A percentile compares a stretch with the other conserved stretches of the same genome.
Conservation (phyloP, 768 basidiomycete species). For the Pulveroboletus ravenelii region DNA sequence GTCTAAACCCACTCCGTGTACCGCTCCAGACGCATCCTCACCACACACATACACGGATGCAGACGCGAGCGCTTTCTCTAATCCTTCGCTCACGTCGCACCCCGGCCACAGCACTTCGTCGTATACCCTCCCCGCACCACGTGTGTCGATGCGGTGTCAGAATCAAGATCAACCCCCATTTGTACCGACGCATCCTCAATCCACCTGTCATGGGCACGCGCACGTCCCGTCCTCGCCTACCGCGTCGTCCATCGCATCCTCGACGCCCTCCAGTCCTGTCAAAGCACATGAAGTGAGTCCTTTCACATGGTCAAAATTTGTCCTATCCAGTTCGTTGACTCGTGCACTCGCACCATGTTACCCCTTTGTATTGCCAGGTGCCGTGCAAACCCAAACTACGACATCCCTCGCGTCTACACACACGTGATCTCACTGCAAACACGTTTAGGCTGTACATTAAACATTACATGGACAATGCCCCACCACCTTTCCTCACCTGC, state of each 20-base stretch:
- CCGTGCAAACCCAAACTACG: slow-evolving; percentile 47
- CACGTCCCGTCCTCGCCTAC: slow-evolving; percentile 20
- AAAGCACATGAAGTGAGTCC: slow-evolving; percentile 12
- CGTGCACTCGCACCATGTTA: neutral
- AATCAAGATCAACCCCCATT: slow-evolving; percentile 1
- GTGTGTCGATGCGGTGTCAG: slow-evolving; percentile 8
- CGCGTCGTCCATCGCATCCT: slow-evolving; percentile 22
- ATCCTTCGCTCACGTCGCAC: slow-evolving; percentile 3
- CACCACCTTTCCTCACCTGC: neutral
- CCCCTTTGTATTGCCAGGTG: neutral
- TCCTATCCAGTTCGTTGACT: neutral
- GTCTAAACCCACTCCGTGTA: slow-evolving; percentile 10
- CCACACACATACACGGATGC: neutral
- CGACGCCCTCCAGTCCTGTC: slow-evolving; percentile 26
- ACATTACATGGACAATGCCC: slow-evolving; percentile 69
- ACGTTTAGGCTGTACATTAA: slow-evolving; percentile 75
- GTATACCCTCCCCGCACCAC: slow-evolving; percentile 11
- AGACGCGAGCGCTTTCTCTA: slow-evolving; percentile 10
- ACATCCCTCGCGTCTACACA: slow-evolving; percentile 67
- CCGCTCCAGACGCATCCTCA: neutral
- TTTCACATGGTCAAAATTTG: too few relatives aligned
- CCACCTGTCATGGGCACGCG: neutral
- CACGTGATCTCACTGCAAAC: slow-evolving; percentile 62
- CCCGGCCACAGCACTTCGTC: neutral
- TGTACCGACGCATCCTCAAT: neutral